phyloP scores from a whole-genome alignment of 108 stramenopile species.

The Stephanodiscus minutulus region DNA sequence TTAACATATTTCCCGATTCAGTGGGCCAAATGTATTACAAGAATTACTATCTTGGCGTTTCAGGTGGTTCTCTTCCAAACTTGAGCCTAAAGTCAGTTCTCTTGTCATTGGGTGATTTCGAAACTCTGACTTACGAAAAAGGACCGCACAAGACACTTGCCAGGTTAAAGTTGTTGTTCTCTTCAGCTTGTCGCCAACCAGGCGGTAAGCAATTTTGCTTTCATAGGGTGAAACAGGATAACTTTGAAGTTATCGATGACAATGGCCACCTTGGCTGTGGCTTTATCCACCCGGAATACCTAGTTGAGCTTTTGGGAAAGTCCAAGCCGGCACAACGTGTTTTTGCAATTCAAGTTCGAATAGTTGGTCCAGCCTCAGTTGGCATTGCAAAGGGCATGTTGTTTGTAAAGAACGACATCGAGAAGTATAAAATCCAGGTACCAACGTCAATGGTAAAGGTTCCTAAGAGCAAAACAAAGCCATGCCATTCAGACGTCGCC shows the following conservation, averaged over 20 bases:
- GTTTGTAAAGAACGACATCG: neutral
- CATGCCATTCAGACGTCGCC: slow-evolving; percentile 19
- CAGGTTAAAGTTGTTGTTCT: slow-evolving; percentile 8
- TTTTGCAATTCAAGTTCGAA: slow-evolving; percentile 14
- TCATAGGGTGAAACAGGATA: neutral
- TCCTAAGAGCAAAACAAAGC: slow-evolving; percentile 17
- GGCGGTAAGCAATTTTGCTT: slow-evolving; percentile 7
- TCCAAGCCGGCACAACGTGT: neutral
- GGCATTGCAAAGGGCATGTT: slow-evolving; percentile 15
- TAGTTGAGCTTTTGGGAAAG: neutral
- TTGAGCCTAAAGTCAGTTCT: neutral
- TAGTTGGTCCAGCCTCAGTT: slow-evolving; percentile 1
- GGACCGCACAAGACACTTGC: slow-evolving; percentile 2
- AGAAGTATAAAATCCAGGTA: slow-evolving; percentile 27
- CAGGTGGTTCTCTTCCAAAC: too few species aligned
- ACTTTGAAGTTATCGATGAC: slow-evolving; percentile 7
- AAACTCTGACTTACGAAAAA: slow-evolving; percentile 4
- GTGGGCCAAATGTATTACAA: slow-evolving; percentile 9
- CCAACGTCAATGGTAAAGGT: slow-evolving; percentile 56
- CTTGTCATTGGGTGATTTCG: slow-evolving; percentile 5
- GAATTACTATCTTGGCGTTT: slow-evolving; percentile 15
- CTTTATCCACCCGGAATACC: slow-evolving; percentile 2
- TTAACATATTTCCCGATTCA: too few species aligned
- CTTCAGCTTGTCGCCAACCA: slow-evolving; percentile 1
- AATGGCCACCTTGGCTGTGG: slow-evolving; percentile 12